phyloP scores from a whole-genome alignment of 2,329 filamentous ascomycete species.

The Graphiopsis chlorocephala region DNA sequence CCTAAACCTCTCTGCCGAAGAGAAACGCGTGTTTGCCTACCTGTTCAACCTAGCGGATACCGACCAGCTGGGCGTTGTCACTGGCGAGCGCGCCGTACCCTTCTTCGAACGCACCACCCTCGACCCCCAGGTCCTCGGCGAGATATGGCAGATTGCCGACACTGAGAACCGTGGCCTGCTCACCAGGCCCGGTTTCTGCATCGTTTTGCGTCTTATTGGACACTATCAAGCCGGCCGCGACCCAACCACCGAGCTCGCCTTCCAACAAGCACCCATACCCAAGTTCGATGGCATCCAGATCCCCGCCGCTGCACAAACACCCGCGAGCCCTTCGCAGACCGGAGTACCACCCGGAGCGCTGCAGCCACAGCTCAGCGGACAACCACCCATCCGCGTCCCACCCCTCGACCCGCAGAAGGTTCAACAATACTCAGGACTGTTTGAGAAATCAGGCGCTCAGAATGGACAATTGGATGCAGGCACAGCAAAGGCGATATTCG shows the following conservation, averaged over 20 bases:
- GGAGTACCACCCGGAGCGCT: slow-evolving; percentile 27
- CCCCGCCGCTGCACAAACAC: slow-evolving; percentile 26
- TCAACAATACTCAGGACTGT: slow-evolving; percentile 81
- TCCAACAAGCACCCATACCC: slow-evolving; percentile 83
- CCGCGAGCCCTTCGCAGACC: slow-evolving; percentile 24
- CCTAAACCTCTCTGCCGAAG: slow-evolving; percentile 76
- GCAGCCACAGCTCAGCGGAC: slow-evolving; percentile 33
- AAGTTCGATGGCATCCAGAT: slow-evolving; percentile 78
- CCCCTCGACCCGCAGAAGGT: slow-evolving; percentile 86
- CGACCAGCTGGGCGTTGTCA: slow-evolving; percentile 88
- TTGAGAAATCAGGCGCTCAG: slow-evolving; percentile 81
- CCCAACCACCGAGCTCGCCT: slow-evolving; percentile 75
- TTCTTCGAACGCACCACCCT: slow-evolving; percentile 97
- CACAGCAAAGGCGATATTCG: slow-evolving; percentile 87
- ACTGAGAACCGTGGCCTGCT: slow-evolving; percentile 92
- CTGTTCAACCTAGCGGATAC: slow-evolving; percentile 91
- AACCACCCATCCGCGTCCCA: slow-evolving; percentile 77
- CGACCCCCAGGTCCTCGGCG: slow-evolving; percentile 78
- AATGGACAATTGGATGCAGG: slow-evolving; percentile 70
- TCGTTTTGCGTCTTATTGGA: slow-evolving; percentile 89
- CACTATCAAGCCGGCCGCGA: slow-evolving; percentile 88
- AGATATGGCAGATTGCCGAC: slow-evolving; percentile 99
- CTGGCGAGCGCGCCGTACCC: slow-evolving; percentile 90
- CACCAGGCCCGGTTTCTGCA: slow-evolving; percentile 87
- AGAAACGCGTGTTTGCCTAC: slow-evolving; percentile 90